Evolutionary conservation across 2,329 filamentous ascomycete genomes (phyloP), one percentile per base, ranked within the genome.

Genomic region (Alternaria ventricosa): DNA sequence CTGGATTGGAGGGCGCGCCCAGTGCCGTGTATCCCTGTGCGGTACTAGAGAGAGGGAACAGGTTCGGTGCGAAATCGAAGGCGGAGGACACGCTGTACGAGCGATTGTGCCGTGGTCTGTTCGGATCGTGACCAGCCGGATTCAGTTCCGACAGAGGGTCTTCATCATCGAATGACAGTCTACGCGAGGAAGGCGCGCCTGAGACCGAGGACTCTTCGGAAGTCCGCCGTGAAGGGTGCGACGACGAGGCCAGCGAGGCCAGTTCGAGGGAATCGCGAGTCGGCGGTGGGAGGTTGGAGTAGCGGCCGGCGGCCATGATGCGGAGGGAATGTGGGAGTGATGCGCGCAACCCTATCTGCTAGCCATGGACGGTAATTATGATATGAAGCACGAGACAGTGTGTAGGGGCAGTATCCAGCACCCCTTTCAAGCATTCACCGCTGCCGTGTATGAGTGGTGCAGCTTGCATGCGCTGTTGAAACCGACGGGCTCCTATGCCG

Each of bases 181-280:
- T 91, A 69, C 94, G 91, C 63, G 95, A 97, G n/a, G 95, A 98
- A 13, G 94, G 92, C 73, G 94, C 89, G 71, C 93, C 95, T n/a
- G 92, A 93, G 43, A 89, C 88, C 3, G 89, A 91, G 36, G 94
- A 97, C 44, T 85, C 85, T 60, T 91, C 87, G 15, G 90, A 92
- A n/a, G 87, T 84, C 50, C 90, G 88, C 11, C 86, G 86, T 51
- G 87, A 87, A 66, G 86, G 87, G 56, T 86, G 87, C 71, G 91
- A 93, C 41, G 92, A 94, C 66, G 93, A 97, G 64, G 95, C 96
- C 68, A 99, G 89, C 57, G 94, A 97, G 64, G 94, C 96, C 62
- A 99, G 91, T 84, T 99, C 96, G 76, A 99, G 89, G 50, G 95
- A 98, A 86, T 99, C 96, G 83, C 96, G 92, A 65, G 88, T 83